These are phyloP conservation scores for Linnemannia schmuckeri DNA, from an alignment of 192 early-diverging fungal genomes.

Conservation along the genomic window DNA sequence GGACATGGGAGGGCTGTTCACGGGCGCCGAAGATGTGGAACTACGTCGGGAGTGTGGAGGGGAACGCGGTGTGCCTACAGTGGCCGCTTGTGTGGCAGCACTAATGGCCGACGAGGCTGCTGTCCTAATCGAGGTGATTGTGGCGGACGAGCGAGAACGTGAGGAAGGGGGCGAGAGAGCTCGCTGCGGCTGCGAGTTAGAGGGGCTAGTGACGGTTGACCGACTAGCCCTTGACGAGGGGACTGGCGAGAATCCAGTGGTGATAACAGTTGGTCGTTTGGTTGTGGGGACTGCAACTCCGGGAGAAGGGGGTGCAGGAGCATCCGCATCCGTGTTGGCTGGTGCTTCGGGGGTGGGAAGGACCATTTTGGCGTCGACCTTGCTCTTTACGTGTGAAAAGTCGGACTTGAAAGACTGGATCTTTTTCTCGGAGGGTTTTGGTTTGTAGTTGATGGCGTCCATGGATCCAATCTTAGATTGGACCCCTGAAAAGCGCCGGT, in stretches of 20 bases:
- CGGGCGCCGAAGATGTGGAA: slow-evolving; percentile 3
- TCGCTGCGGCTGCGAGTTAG: not conserved
- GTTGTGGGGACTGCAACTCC: not conserved
- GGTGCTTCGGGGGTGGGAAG: not conserved
- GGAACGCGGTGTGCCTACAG: slow-evolving; percentile 8
- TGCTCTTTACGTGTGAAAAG: slow-evolving; percentile 52
- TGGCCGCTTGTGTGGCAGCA: not conserved
- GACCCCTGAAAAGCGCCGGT: slow-evolving; percentile 38
- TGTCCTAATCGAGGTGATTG: not conserved
- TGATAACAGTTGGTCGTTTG: not conserved
- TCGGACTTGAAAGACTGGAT: slow-evolving; percentile 52
- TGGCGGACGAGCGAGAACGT: slow-evolving; percentile 14
- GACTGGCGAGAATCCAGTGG: not conserved
- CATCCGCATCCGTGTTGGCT: not conserved
- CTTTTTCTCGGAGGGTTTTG: slow-evolving; percentile 54
- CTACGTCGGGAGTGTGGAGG: slow-evolving; percentile 24
- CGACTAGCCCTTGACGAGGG: not conserved
- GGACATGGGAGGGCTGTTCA: slow-evolving; percentile 30
- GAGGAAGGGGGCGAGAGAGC: slow-evolving; percentile 14
- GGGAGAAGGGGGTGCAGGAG: not conserved
- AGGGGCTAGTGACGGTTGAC: not conserved
- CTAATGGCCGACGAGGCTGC: not conserved
- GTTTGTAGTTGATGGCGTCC: slow-evolving; percentile 52
- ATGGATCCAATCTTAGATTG: slow-evolving; percentile 61
- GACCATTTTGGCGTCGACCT: slow-evolving; percentile 40